Conservation (phyloP, 495 filamentous ascomycete species). For the Neurospora pannonica region DNA sequence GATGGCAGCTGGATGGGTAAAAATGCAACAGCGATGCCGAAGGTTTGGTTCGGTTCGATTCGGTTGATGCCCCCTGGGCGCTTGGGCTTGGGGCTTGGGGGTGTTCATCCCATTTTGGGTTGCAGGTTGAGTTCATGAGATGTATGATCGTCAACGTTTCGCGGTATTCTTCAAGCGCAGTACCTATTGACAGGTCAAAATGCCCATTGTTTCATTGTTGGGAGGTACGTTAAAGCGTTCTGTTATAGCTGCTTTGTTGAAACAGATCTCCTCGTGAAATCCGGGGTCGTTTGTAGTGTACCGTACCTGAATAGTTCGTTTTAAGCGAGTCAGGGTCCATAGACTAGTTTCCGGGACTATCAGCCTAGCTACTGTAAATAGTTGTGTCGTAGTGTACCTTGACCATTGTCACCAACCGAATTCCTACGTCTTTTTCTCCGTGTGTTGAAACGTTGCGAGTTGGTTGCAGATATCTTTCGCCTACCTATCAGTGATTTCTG, state of each 20-base stretch:
- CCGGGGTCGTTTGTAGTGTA: neutral
- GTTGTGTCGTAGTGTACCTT: neutral
- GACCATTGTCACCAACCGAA: neutral
- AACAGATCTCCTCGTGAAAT: neutral
- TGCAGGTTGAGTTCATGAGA: neutral
- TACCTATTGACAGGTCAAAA: neutral
- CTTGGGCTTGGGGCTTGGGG: neutral
- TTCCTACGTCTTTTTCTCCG: neutral
- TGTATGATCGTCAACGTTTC: neutral
- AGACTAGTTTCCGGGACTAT: neutral
- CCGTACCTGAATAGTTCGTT: neutral
- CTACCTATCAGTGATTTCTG: neutral
- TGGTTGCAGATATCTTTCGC: neutral
- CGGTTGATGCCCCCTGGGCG: neutral
- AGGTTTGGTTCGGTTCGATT: neutral
- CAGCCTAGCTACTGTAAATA: neutral
- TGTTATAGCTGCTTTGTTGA: neutral
- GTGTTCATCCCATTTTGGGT: neutral
- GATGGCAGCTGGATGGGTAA: neutral
- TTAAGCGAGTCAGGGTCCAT: neutral
- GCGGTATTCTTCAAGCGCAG: neutral
- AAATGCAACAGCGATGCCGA: neutral
- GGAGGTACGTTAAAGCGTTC: no score
- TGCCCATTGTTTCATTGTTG: neutral
- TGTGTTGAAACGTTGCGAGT: neutral